A percentile compares a stretch with the other conserved stretches of the same genome.
Evolutionary conservation across 352 stramenopile species (phyloP).

Genomic region (Globisporangium yorkense): DNA sequence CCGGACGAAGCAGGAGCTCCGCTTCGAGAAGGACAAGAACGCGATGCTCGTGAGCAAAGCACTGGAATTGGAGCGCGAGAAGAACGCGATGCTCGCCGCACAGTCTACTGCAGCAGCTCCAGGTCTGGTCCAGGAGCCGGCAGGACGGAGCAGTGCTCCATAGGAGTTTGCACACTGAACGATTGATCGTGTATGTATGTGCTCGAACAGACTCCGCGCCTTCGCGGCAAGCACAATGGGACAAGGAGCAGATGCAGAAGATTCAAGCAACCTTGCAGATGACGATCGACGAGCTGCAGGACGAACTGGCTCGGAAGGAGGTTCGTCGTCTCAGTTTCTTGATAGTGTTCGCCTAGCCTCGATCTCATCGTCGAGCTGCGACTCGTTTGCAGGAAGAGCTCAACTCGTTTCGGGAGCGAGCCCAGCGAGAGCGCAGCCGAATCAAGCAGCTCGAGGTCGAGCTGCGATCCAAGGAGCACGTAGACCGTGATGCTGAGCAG

Average conservation of each 20-base stretch:
- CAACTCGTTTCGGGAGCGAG: constrained; percentile 33
- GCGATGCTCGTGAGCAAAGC: constrained; percentile 59
- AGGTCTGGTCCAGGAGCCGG: not conserved
- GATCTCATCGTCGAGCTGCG: not conserved
- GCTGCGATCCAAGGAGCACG: constrained; percentile 33
- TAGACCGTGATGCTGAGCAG: constrained; percentile 22
- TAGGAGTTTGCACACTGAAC: no score
- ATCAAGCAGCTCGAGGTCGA: constrained; percentile 56
- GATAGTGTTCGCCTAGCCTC: not conserved
- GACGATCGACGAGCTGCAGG: constrained; percentile 75
- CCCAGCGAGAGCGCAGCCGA: constrained; percentile 43
- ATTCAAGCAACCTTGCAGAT: constrained; percentile 65
- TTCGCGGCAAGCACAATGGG: constrained; percentile 37
- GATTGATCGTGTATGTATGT: not conserved
- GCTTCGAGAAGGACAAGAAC: constrained; percentile 75
- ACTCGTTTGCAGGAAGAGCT: constrained; percentile 28
- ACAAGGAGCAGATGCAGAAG: constrained; percentile 63
- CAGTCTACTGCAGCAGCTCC: not conserved
- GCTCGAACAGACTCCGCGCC: not conserved
- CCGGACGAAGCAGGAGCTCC: constrained; percentile 51
- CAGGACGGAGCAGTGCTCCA: not conserved
- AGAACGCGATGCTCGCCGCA: constrained; percentile 38
- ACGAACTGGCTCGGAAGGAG: constrained; percentile 69
- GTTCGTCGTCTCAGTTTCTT: constrained; percentile 10
- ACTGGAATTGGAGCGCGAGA: constrained; percentile 64